These are phyloP conservation scores for Penicillium alfredii DNA, from an alignment of 495 filamentous ascomycete species.

Conservation along the genomic window DNA sequence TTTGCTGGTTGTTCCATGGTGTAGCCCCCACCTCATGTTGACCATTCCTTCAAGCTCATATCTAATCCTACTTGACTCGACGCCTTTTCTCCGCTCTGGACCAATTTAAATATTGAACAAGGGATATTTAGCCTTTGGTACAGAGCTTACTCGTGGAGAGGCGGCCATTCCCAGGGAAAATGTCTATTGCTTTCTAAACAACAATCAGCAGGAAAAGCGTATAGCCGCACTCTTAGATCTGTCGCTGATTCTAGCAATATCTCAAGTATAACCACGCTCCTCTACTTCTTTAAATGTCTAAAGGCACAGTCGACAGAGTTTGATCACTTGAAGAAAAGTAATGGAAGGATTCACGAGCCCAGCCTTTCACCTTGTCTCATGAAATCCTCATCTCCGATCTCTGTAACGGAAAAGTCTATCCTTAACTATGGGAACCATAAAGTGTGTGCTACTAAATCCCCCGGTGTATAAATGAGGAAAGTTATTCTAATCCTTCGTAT, in stretches of 20 bases:
- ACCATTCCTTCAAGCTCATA: not conserved
- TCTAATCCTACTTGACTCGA: conserved; percentile 3
- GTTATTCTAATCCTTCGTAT: conserved; percentile 7
- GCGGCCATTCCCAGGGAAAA: conserved; percentile 7
- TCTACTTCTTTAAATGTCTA: too few species aligned
- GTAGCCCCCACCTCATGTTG: not conserved
- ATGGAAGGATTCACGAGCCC: conserved; percentile 6
- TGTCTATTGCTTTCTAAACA: conserved; percentile 5
- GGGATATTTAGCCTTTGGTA: conserved; percentile 6
- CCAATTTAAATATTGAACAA: conserved; percentile 2
- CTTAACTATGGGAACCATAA: conserved; percentile 9
- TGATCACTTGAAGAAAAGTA: too few species aligned
- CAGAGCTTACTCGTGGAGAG: conserved; percentile 10
- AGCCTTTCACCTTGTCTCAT: not conserved
- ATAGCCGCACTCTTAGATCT: conserved; percentile 1
- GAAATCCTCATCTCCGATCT: conserved; percentile 1
- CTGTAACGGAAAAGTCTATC: conserved; percentile 5
- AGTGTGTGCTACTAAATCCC: conserved; percentile 7
- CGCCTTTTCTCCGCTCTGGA: conserved; percentile 6
- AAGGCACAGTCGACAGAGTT: too few species aligned
- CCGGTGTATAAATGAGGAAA: not conserved
- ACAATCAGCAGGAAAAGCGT: not conserved
- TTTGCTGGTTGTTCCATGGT: conserved; percentile 3
- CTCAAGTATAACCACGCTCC: not conserved
- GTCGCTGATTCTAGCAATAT: not conserved